These are phyloP conservation scores for Thyridium curvatum DNA, from an alignment of 2,329 filamentous ascomycete species.

Conservation along the genomic window DNA sequence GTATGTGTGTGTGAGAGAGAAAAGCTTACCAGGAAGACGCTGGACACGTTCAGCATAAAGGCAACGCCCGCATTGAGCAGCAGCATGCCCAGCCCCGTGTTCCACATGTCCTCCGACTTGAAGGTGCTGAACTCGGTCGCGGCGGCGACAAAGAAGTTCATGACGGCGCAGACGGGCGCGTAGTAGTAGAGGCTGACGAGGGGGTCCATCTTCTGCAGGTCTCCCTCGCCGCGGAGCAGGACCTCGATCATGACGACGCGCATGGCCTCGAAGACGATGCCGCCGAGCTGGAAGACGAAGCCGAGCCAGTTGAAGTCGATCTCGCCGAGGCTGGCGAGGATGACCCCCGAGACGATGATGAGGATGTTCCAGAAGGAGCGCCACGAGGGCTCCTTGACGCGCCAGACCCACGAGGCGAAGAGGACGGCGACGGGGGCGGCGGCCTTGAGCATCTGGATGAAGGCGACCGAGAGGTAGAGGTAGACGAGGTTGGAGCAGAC, in stretches of 20 bases:
- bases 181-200: constrained; percentile 88
- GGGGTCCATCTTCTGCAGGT: constrained; percentile 77
- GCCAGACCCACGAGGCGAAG: constrained; percentile 56
- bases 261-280: constrained; percentile 74
- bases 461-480: constrained; percentile 85
- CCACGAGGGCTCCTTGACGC: constrained; percentile 40
- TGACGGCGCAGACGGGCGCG: constrained; percentile 74
- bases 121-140: constrained; percentile 63
- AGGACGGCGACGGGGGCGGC: constrained; percentile 62
- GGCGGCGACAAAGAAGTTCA: constrained; percentile 68
- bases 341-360: constrained; percentile 46
- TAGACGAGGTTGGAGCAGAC: constrained; percentile 95
- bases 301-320: constrained; percentile 62
- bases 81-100: constrained; percentile 59
- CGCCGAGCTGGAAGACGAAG: constrained; percentile 65
- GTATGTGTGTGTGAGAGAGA: too few species aligned
- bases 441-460: constrained; percentile 96
- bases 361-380: constrained; percentile 40
- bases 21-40: constrained; percentile 70
- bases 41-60: constrained; percentile 75
- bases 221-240: constrained; percentile 41
- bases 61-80: constrained; percentile 66
- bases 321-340: constrained; percentile 52
- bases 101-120: constrained; percentile 58
- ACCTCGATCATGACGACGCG: constrained; percentile 82